A percentile compares a stretch with the other conserved stretches of the same genome.
These are phyloP conservation scores for Cyclotella cryptica DNA, from an alignment of 108 stramenopile genomes.

Conservation along the genomic window DNA sequence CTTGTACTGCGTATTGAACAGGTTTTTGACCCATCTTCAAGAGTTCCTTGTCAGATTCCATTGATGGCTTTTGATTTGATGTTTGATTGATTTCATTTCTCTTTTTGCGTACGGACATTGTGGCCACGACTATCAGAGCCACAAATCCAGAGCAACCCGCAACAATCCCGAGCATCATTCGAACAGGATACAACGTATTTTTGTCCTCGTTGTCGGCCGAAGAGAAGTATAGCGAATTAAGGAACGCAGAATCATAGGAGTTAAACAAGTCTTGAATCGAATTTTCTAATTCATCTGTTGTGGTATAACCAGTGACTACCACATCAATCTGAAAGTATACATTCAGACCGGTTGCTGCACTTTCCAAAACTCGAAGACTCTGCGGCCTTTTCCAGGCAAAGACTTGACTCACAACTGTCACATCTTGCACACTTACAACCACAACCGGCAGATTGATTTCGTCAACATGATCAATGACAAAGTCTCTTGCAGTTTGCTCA, in stretches of 20 bases:
- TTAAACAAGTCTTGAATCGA: constrained; percentile 7
- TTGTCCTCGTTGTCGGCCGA: not conserved
- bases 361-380: not conserved
- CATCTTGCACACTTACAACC: not conserved
- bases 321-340: constrained; percentile 14
- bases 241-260: not conserved
- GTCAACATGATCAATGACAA: not conserved
- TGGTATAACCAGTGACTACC: not conserved
- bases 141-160: constrained; percentile 14
- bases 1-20: constrained; percentile 3
- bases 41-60: not conserved
- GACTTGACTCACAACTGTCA: constrained; percentile 11
- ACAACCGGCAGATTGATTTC: constrained; percentile 2
- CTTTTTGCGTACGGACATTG: not conserved
- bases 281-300: not conserved
- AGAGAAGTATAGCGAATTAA: not conserved
- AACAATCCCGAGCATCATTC: not conserved
- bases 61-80: not conserved
- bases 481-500: not conserved
- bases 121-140: not conserved
- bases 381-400: constrained; percentile 1
- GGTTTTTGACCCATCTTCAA: too few species aligned
- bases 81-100: not conserved
- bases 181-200: not conserved
- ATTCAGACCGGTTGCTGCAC: not conserved